phyloP scores from a whole-genome alignment of 1,284 basidiomycete species.

The Naganishia liquefaciens region DNA sequence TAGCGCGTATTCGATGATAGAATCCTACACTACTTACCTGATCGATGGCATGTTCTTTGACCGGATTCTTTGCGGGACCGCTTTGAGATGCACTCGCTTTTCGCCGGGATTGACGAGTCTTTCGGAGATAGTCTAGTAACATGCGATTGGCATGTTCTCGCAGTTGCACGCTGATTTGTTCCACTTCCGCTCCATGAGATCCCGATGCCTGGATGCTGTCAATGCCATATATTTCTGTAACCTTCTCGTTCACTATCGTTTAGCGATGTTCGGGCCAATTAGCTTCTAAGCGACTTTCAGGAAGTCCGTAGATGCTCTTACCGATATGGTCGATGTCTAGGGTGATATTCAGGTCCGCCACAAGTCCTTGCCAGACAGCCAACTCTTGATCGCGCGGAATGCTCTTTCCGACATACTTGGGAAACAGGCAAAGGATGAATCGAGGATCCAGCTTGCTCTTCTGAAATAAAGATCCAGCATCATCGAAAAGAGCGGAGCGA shows the following conservation, averaged over 20 bases:
- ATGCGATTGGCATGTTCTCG: conserved; percentile 48
- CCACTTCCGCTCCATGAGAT: conserved; percentile 43
- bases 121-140: conserved; percentile 52
- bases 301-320: conserved; percentile 38
- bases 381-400: conserved; percentile 51
- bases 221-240: conserved; percentile 26
- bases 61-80: background rate
- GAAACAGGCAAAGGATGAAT: conserved; percentile 53
- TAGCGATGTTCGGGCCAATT: conserved; percentile 24
- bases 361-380: conserved; percentile 50
- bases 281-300: background rate
- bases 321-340: conserved; percentile 52
- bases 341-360: conserved; percentile 42
- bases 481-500: conserved; percentile 51
- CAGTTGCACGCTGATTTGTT: conserved; percentile 43
- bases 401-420: conserved; percentile 46
- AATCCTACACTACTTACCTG: conserved; percentile 6
- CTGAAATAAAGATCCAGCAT: conserved; percentile 51
- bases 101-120: conserved; percentile 49
- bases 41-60: conserved; percentile 23
- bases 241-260: conserved; percentile 27
- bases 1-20: background rate
- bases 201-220: conserved; percentile 1
- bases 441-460: conserved; percentile 52
- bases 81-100: conserved; percentile 34